Evolutionary conservation across 1,284 basidiomycete species (phyloP).

Genomic region (Ustilago vetiveriae): DNA sequence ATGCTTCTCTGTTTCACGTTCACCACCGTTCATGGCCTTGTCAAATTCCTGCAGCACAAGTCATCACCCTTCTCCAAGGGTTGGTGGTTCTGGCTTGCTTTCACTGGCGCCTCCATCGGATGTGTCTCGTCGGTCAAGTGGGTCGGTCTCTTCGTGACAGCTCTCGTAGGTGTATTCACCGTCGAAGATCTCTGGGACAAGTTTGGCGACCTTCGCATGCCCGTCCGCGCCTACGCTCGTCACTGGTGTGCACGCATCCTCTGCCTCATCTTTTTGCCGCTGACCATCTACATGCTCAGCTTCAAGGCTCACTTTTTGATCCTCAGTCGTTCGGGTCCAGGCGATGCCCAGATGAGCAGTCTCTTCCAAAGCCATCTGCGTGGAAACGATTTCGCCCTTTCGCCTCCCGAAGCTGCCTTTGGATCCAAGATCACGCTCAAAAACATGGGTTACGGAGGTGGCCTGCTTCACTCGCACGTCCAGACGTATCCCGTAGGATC

Average conservation of each 20-base stretch:
- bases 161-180: conserved; percentile 93
- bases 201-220: conserved; percentile 93
- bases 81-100: conserved; percentile 94
- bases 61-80: conserved; percentile 85
- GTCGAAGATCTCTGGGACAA: conserved; percentile 98
- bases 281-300: conserved; percentile 88
- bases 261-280: conserved; percentile 87
- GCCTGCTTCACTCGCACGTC: conserved; percentile 93
- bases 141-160: conserved; percentile 94
- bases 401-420: conserved; percentile 77
- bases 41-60: conserved; percentile 94
- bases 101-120: conserved; percentile 92
- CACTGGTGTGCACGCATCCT: conserved; percentile 90
- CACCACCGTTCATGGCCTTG: conserved; percentile 90
- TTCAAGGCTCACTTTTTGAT: conserved; percentile 98
- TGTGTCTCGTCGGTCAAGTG: conserved; percentile 97
- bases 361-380: conserved; percentile 96
- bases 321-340: conserved; percentile 91
- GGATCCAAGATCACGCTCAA: conserved; percentile 93
- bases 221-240: conserved; percentile 81
- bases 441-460: conserved; percentile 97
- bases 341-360: conserved; percentile 97
- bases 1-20: conserved; percentile 99
- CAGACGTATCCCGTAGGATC: conserved; percentile 95
- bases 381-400: conserved; percentile 87